Base-by-base conservation (phyloP, 345 rosid species). In the Citrus medica region DNA sequence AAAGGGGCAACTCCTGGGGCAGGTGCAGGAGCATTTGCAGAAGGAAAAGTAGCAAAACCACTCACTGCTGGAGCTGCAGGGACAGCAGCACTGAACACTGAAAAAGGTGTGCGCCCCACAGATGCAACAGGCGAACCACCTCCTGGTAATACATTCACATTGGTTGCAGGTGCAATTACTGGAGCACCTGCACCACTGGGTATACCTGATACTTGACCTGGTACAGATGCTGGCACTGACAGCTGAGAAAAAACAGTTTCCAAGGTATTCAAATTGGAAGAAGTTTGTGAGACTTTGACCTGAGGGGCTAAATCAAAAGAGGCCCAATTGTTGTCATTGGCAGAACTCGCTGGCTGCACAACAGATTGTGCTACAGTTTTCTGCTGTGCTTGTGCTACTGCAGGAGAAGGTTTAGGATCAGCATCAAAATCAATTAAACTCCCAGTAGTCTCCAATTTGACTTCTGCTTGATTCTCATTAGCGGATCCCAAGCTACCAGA, bases 381-480 rank as follows among this genome's bases (percentile, higher is more conserved):
- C 74, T 83, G 87, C 12, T 85, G 94, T 40, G 86, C 53, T 81
- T 83, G 96, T 35, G 89, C 74, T 9, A 81, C 78, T 69, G 89
- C 74, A 62, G 75, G 80, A 25, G 89, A 86, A 83, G 93, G 92
- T 82, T 86, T 92, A 16, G 95, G 90, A 83, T 89, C 95, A 78
- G 95, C 86, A 83, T 90, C 98, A 80, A 96, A 94, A 90, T 96
- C 98, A 84, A 96, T 96, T 82, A 96, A 88, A 86, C 99, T 96
- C 75, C 69, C 76, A 73, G 93, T 72, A 68, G 56, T 85, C 87
- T 86, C 92, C 81, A 79, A 27, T 78, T 94, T 92, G 80, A 83
- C 90, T 88, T 92, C 98, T n/a, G 86, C 79, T 55, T 86, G 85
- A 75, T 89, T 91, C 82, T 87, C 90, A 71, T 82, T 85, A 72